These are phyloP conservation scores for Psilocybe cyanescens DNA, from an alignment of 768 basidiomycete genomes.

Conservation along the genomic window DNA sequence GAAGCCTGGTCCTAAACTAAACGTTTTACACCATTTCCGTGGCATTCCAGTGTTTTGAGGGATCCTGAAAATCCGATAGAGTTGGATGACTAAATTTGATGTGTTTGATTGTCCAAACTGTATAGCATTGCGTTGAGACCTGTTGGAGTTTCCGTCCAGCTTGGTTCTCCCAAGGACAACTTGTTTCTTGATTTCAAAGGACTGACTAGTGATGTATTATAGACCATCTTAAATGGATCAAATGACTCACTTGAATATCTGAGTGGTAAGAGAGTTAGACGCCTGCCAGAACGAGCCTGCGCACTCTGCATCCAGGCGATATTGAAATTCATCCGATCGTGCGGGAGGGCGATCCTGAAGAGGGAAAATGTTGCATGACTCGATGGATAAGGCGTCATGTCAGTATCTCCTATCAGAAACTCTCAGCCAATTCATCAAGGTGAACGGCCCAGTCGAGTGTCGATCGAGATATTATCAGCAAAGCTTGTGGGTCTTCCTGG, in stretches of 20 bases:
- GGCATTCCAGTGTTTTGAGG: too few relatives aligned
- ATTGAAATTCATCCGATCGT: background rate
- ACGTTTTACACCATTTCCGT: too few relatives aligned
- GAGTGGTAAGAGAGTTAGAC: background rate
- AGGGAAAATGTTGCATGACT: background rate
- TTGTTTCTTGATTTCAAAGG: background rate
- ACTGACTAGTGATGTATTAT: background rate
- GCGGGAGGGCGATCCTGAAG: constrained; percentile 1
- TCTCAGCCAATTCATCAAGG: background rate
- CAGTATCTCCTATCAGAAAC: constrained; percentile 1
- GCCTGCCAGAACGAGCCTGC: background rate
- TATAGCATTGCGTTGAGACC: background rate
- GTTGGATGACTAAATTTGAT: too few relatives aligned
- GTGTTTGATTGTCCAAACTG: too few relatives aligned
- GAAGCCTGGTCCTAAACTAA: too few relatives aligned
- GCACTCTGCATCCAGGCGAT: constrained; percentile 1
- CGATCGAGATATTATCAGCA: background rate
- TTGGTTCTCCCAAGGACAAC: background rate
- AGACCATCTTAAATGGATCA: background rate
- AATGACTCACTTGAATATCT: background rate
- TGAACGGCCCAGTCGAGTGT: background rate
- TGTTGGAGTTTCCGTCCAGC: background rate
- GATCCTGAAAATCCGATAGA: too few relatives aligned
- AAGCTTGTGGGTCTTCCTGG: background rate
- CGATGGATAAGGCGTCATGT: background rate